These are phyloP conservation scores for Chaetomium globosum DNA, from an alignment of 2,329 filamentous ascomycete species.

Conservation along the genomic window DNA sequence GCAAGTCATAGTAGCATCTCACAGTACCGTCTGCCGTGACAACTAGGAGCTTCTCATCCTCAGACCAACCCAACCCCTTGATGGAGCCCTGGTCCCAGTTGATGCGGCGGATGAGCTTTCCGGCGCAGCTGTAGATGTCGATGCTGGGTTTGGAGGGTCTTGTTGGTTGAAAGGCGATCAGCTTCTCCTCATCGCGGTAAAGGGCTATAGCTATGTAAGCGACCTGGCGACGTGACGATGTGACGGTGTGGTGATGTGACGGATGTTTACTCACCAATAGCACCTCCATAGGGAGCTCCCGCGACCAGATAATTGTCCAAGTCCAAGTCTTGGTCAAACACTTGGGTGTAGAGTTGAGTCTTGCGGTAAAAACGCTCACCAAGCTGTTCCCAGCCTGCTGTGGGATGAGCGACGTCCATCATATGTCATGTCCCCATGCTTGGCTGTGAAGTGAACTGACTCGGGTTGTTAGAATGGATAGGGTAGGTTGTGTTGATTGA, in stretches of 20 bases:
- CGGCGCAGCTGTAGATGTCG: constrained; percentile 91
- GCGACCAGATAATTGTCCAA: constrained; percentile 91
- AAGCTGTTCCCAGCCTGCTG: constrained; percentile 91
- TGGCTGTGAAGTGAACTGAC: constrained; percentile 9
- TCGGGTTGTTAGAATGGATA: not conserved
- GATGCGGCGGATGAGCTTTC: constrained; percentile 82
- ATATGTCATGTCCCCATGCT: constrained; percentile 42
- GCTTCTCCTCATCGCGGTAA: constrained; percentile 83
- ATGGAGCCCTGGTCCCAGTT: constrained; percentile 90
- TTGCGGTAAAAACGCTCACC: constrained; percentile 96
- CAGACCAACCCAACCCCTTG: constrained; percentile 91
- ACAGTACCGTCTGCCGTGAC: constrained; percentile 89
- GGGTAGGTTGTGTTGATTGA: constrained; percentile 13
- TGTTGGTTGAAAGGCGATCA: constrained; percentile 74
- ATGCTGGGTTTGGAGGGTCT: constrained; percentile 78
- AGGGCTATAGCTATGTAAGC: constrained; percentile 60
- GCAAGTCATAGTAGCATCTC: constrained; percentile 85
- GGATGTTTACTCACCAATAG: constrained; percentile 69
- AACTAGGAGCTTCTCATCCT: constrained; percentile 88
- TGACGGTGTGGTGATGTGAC: no score
- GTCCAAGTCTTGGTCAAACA: constrained; percentile 92
- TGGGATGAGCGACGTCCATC: constrained; percentile 66
- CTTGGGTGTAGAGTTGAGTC: constrained; percentile 84
- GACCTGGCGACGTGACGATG: not conserved
- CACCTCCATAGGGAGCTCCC: constrained; percentile 90